phyloP scores from a whole-genome alignment of 176 grass and related monocot genomes.

The Olyra latifolia region DNA sequence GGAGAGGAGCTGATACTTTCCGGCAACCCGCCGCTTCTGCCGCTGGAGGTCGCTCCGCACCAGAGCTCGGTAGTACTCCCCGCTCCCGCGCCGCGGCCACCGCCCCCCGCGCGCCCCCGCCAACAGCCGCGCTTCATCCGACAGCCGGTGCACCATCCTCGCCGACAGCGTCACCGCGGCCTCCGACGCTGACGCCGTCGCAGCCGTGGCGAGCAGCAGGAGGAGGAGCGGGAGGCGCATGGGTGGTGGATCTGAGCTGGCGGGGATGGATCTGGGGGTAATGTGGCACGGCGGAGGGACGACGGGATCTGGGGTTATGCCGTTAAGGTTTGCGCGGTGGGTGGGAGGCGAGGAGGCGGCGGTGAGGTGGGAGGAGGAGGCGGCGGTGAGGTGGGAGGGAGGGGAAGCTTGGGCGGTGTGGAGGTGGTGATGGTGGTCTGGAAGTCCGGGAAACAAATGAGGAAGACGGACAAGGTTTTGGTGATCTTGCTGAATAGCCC shows the following conservation, averaged over 20 bases:
- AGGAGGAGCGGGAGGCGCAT: slow-evolving; percentile 32
- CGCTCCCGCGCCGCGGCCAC: slow-evolving; percentile 72
- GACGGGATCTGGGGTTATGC: slow-evolving; percentile 26
- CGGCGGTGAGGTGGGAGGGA: not conserved
- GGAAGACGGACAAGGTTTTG: slow-evolving; percentile 33
- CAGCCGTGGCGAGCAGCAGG: slow-evolving; percentile 7
- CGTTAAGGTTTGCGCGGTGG: slow-evolving; percentile 27
- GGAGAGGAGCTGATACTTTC: slow-evolving; percentile 58
- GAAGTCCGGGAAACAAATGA: slow-evolving; percentile 37
- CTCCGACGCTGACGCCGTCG: slow-evolving; percentile 6
- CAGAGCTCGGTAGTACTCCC: slow-evolving; percentile 70
- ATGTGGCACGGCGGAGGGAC: slow-evolving; percentile 26
- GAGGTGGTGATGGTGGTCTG: slow-evolving; percentile 29
- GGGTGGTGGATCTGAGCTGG: slow-evolving; percentile 57
- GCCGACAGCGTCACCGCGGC: slow-evolving; percentile 43
- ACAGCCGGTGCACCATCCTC: slow-evolving; percentile 85
- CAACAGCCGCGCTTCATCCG: slow-evolving; percentile 64
- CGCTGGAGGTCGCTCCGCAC: slow-evolving; percentile 69
- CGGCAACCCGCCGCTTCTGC: slow-evolving; percentile 59
- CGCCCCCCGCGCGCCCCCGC: slow-evolving; percentile 15
- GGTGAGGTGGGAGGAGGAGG: not conserved
- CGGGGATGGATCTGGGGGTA: slow-evolving; percentile 41
- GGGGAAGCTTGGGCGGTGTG: slow-evolving; percentile 34
- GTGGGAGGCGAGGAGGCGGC: not conserved
- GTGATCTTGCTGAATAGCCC: not conserved